These are phyloP conservation scores for Rhizopogon sp. DNA, from an alignment of 768 basidiomycete genomes.

Conservation along the genomic window DNA sequence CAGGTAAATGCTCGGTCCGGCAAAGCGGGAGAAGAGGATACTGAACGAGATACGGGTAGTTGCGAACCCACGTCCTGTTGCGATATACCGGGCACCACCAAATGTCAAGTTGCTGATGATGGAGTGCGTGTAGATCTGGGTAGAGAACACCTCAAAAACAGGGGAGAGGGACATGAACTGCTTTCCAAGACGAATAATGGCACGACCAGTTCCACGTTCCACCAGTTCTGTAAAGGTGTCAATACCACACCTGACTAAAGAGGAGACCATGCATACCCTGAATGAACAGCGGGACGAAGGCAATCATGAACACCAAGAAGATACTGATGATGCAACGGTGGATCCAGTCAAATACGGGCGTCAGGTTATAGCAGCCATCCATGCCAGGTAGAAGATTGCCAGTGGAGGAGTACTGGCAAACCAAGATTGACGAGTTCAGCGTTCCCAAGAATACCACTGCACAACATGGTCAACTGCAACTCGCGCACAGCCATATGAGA, in stretches of 20 bases:
- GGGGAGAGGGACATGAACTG: conserved; percentile 94
- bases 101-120: conserved; percentile 96
- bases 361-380: conserved; percentile 90
- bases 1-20: conserved; percentile 96
- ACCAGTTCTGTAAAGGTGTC: conserved; percentile 67
- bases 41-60: conserved; percentile 93
- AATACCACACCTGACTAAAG: conserved; percentile 4
- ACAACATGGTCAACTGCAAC: conserved; percentile 12
- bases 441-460: conserved; percentile 94
- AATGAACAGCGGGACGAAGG: conserved; percentile 90
- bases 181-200: conserved; percentile 85
- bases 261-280: conserved; percentile 57
- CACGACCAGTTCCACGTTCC: conserved; percentile 91
- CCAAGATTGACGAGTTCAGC: conserved; percentile 70
- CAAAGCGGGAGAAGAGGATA: conserved; percentile 96
- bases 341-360: conserved; percentile 94
- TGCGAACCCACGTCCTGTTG: conserved; percentile 98
- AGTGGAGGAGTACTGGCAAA: conserved; percentile 74
- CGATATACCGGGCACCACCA: conserved; percentile 97
- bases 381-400: conserved; percentile 76
- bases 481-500: background rate
- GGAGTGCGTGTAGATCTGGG: conserved; percentile 97
- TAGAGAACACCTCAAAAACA: conserved; percentile 96
- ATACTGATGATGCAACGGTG: conserved; percentile 95
- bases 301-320: conserved; percentile 97